phyloP scores from a whole-genome alignment of 78 protist genomes.

The Chrysochromulina tobinii region DNA sequence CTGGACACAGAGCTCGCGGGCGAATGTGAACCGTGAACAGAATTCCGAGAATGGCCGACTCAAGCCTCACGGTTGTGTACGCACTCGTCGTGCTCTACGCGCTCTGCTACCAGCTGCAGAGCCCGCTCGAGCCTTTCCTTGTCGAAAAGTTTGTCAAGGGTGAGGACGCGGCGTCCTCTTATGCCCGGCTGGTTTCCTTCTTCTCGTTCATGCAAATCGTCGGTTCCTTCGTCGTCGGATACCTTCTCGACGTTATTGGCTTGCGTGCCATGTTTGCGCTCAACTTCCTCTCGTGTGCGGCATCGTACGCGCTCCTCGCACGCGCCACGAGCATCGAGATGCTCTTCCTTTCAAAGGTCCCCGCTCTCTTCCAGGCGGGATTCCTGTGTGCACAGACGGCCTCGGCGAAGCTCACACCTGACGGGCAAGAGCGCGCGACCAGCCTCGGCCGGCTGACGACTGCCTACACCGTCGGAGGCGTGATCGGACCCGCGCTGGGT shows the following conservation, averaged over 20 bases:
- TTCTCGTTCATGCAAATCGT: background rate
- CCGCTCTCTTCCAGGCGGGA: background rate
- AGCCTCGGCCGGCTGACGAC: background rate
- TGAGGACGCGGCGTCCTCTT: background rate
- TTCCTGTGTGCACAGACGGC: conserved; percentile 19
- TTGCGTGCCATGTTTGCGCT: background rate
- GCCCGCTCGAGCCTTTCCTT: background rate
- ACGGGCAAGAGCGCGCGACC: background rate
- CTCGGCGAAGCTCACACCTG: background rate
- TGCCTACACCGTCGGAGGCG: background rate
- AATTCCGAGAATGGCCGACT: no score
- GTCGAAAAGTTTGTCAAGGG: background rate
- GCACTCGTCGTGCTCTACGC: conserved; percentile 10
- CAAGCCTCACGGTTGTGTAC: background rate
- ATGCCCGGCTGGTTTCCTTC: background rate
- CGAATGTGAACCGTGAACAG: no score
- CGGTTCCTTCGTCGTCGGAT: background rate
- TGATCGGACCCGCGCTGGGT: background rate
- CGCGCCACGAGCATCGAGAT: background rate
- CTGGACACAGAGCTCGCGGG: no score
- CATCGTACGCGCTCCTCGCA: background rate
- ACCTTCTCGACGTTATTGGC: background rate
- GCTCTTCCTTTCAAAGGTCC: background rate
- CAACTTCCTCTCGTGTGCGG: background rate
- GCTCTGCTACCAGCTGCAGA: conserved; percentile 12